Evolutionary conservation across 169 alveolate species (phyloP).

Genomic region (Amoebophrya sp.): DNA sequence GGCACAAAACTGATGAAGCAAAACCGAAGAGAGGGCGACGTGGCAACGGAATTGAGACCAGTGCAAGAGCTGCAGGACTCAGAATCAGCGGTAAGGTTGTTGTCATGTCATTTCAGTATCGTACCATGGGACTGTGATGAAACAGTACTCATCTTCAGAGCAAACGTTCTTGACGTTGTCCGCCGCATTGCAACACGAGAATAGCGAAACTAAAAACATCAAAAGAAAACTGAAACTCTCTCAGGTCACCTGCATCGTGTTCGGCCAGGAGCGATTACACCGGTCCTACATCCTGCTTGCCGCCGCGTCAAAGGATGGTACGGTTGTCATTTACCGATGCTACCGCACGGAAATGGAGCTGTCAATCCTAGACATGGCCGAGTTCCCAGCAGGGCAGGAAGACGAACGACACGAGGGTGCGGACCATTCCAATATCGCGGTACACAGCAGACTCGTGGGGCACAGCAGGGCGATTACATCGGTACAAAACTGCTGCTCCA

Average conservation of each 20-base stretch:
- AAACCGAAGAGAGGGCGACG: neutral
- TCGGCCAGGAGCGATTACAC: constrained; percentile 39
- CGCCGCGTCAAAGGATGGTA: constrained; percentile 45
- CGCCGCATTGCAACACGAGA: too few relatives aligned
- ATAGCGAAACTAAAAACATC: too few relatives aligned
- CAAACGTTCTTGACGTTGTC: too few relatives aligned
- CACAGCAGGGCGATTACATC: constrained; percentile 47
- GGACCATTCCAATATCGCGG: constrained; percentile 32
- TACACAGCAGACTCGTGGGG: constrained; percentile 43
- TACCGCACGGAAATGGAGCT: constrained; percentile 39
- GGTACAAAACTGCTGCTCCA: too few relatives aligned
- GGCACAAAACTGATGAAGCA: constrained; percentile 5
- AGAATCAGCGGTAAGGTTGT: constrained; percentile 34
- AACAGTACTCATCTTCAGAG: too few relatives aligned
- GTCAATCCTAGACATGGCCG: constrained; percentile 30
- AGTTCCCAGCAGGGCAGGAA: neutral
- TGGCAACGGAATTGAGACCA: neutral
- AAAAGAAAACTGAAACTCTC: too few relatives aligned
- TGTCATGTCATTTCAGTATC: too few relatives aligned
- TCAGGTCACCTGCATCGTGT: constrained; percentile 40
- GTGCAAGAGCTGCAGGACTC: constrained; percentile 39
- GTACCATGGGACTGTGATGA: too few relatives aligned
- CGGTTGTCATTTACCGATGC: constrained; percentile 45
- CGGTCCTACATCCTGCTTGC: constrained; percentile 39
- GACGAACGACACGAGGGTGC: neutral